Evolutionary conservation across 2,329 filamentous ascomycete species (phyloP).

Genomic region (Thermothelomyces thermophilus): DNA sequence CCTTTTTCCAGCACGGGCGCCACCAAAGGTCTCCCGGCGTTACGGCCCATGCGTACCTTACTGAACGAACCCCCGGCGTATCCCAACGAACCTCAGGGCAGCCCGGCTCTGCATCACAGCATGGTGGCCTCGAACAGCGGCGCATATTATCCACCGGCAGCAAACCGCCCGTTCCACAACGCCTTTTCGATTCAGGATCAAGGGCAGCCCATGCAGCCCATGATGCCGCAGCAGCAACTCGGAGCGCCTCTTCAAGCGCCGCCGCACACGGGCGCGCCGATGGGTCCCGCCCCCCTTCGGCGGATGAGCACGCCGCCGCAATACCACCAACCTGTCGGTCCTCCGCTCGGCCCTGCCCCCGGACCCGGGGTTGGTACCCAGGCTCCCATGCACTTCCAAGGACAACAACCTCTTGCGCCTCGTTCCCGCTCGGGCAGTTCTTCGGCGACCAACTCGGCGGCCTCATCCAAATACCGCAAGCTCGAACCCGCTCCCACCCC

Average conservation of each 20-base stretch:
- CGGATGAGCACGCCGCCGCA: constrained; percentile 20
- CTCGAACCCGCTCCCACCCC: constrained; percentile 53
- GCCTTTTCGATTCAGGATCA: constrained; percentile 31
- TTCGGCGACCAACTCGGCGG: constrained; percentile 23
- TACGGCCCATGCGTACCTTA: constrained; percentile 32
- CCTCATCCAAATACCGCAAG: constrained; percentile 45
- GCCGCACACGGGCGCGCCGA: background rate
- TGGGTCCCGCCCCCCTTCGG: constrained; percentile 9
- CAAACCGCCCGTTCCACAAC: constrained; percentile 32
- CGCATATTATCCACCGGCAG: constrained; percentile 31
- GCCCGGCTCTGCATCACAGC: constrained; percentile 19
- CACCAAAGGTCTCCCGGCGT: constrained; percentile 29
- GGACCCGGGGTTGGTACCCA: constrained; percentile 2
- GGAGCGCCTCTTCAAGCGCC: constrained; percentile 16
- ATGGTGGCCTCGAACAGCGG: constrained; percentile 32
- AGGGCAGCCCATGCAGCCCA: constrained; percentile 23
- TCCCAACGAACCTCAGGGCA: constrained; percentile 22
- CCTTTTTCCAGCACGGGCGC: constrained; percentile 30
- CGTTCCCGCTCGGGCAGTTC: constrained; percentile 30
- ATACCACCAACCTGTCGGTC: constrained; percentile 14
- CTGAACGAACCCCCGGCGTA: constrained; percentile 25
- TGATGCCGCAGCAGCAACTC: constrained; percentile 17
- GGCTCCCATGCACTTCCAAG: constrained; percentile 14
- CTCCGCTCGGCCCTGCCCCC: constrained; percentile 3
- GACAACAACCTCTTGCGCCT: constrained; percentile 15